Conservation (phyloP, 345 rosid species). For the Fremontodendron californicum region DNA sequence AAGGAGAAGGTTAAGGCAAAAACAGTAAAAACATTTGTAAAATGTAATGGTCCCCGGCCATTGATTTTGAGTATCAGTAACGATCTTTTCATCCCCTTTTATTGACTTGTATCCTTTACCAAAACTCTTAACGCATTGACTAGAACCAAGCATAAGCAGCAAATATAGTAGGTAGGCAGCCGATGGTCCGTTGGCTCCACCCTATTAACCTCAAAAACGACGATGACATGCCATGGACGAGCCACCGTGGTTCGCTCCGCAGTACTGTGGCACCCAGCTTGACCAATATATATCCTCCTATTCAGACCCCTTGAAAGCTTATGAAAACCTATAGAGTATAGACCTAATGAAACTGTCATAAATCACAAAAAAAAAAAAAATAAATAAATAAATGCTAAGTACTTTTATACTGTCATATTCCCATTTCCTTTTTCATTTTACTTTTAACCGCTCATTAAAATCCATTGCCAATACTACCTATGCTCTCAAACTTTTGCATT, state of each 20-base stretch:
- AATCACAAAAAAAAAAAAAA: not conserved
- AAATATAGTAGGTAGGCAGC: not conserved
- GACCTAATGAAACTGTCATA: not conserved
- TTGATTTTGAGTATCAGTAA: not conserved
- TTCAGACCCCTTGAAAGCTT: not conserved
- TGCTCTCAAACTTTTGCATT: not conserved
- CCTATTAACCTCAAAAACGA: not conserved
- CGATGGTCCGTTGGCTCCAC: not conserved
- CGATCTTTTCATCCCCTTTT: not conserved
- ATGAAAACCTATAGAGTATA: not conserved
- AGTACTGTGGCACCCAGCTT: not conserved
- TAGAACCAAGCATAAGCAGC: not conserved
- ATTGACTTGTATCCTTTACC: not conserved
- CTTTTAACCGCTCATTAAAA: not conserved
- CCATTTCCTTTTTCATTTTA: not conserved
- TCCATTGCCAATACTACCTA: not conserved
- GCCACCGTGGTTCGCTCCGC: not conserved
- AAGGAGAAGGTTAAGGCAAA: not conserved
- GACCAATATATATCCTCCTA: not conserved
- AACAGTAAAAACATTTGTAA: too few species aligned
- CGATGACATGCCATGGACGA: not conserved
- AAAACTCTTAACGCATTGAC: not conserved
- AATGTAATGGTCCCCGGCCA: not conserved
- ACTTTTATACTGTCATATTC: not conserved
- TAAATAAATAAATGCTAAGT: too few species aligned